phyloP scores from a whole-genome alignment of 2,329 filamentous ascomycete genomes.

The Volutella citrinella region DNA sequence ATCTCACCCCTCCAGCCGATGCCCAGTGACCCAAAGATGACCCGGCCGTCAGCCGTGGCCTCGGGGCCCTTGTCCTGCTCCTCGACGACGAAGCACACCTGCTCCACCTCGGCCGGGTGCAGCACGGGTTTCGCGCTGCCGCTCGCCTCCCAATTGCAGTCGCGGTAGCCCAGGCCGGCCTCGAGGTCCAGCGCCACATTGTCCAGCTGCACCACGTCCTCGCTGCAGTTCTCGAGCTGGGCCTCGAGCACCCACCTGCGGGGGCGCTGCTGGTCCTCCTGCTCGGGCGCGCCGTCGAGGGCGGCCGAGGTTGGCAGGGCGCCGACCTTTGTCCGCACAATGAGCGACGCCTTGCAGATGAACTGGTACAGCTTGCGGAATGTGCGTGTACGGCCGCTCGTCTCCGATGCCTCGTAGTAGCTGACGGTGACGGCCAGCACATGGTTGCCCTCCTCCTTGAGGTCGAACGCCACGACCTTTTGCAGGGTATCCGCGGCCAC shows the following conservation, averaged over 20 bases:
- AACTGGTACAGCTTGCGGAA: conserved; percentile 98
- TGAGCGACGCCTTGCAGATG: conserved; percentile 83
- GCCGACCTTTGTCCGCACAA: conserved; percentile 86
- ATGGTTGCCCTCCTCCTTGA: conserved; percentile 93
- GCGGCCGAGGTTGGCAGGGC: no score
- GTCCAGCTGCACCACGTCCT: conserved; percentile 77
- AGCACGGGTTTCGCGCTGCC: conserved; percentile 50
- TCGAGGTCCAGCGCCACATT: conserved; percentile 54
- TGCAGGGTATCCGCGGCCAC: conserved; percentile 68
- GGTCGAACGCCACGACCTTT: conserved; percentile 76
- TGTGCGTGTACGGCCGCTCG: conserved; percentile 69
- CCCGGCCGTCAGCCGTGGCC: conserved; percentile 52
- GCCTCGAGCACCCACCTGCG: conserved; percentile 78
- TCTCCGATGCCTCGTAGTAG: conserved; percentile 83
- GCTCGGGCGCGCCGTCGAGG: no score
- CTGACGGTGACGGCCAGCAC: conserved; percentile 90
- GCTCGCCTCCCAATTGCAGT: conserved; percentile 55
- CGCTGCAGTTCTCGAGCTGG: conserved; percentile 91
- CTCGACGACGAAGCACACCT: conserved; percentile 60
- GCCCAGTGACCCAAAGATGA: conserved; percentile 75
- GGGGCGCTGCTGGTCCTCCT: conserved; percentile 23
- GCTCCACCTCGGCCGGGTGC: conserved; percentile 61
- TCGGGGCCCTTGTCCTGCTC: conserved; percentile 34
- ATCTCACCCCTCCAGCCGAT: conserved; percentile 88
- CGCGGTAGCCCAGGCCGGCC: conserved; percentile 46